Base-by-base conservation (phyloP, 768 basidiomycete genomes). In the Infundibulicybe gibba region DNA sequence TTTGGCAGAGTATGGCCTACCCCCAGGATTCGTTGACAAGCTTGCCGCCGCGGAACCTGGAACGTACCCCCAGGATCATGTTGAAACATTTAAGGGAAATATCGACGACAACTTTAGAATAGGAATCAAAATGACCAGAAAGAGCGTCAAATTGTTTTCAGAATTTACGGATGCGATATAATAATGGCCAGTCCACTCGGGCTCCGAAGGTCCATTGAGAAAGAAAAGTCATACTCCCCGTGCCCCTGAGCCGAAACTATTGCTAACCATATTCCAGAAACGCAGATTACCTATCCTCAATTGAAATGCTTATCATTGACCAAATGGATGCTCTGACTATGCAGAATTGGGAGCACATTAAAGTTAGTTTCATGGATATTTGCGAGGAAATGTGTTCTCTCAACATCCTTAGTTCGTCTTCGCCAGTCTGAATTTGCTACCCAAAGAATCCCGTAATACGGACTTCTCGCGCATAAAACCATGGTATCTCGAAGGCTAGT, bases 311-410 rank as follows among this genome's bases (percentile, higher is more conserved):
- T 16, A 68, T 98, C n/a, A 75, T 91, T 13, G 97, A 98, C 62
- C 94, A 97, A 58, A 74, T 91, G 72, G 93, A 98, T 63, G 87
- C 87, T 3, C 77, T 98, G 56, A 78, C 81, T 3, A 98, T 98
- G 97, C 97, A 98, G 69, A 99, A 99, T 57, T 99, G 97, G 97
- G 94, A 97, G 33, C 97, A 98, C 59, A 77, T 94, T 15, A 90
- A 97, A 76, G 94, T 91, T 73, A 58, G 16, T 9, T 20, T 47
- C 15, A 31, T 43, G 19, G 38, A 32, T 25, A 33, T 34, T 20
- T 33, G n/a, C n/a, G n/a, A 12, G 32, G 9, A 32, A 38, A 14
- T 12, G 3, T 3, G 6, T 21, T 43, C 43, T 15, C 13, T 32
- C 11, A 30, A 43, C 25, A 14, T 25, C 2, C 30, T 20, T 45